These are phyloP conservation scores for Papiliotrema nemorosa DNA, from an alignment of 1,284 basidiomycete genomes.

Conservation along the genomic window DNA sequence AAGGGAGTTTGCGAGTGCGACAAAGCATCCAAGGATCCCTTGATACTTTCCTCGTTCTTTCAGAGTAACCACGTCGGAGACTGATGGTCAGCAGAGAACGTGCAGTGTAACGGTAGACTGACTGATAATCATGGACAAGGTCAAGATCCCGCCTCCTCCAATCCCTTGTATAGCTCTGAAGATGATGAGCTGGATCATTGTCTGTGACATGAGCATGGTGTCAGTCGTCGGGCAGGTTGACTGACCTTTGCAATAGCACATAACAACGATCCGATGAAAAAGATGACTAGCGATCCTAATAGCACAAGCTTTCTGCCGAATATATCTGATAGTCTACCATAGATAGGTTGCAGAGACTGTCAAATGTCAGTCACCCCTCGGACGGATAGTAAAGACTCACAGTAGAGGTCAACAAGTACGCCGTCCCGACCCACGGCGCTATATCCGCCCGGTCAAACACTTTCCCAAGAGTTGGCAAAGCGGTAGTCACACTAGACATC, in stretches of 20 bases:
- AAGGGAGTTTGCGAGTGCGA: constrained; percentile 41
- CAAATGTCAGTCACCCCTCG: background rate
- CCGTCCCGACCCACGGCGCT: constrained; percentile 60
- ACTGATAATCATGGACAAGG: constrained; percentile 41
- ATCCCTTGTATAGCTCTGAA: constrained; percentile 54
- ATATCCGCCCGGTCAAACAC: constrained; percentile 65
- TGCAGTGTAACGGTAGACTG: background rate
- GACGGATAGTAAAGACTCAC: constrained; percentile 12
- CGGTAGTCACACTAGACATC: constrained; percentile 59
- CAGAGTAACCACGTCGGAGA: constrained; percentile 44
- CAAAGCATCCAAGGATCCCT: constrained; percentile 42
- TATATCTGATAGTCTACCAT: constrained; percentile 71
- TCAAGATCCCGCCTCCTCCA: constrained; percentile 47
- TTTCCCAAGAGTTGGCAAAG: constrained; percentile 65
- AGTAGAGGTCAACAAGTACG: constrained; percentile 40
- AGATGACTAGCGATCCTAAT: constrained; percentile 59
- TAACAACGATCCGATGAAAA: constrained; percentile 57
- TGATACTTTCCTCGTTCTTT: constrained; percentile 51
- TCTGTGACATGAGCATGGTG: constrained; percentile 53
- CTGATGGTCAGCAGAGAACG: constrained; percentile 7
- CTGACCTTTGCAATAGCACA: constrained; percentile 38
- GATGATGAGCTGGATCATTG: constrained; percentile 67
- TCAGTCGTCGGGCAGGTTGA: constrained; percentile 43
- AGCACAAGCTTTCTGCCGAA: constrained; percentile 69
- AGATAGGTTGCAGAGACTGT: constrained; percentile 62